Conservation (phyloP, 2,329 filamentous ascomycete species). For the Tolypocladium ovalisporum region DNA sequence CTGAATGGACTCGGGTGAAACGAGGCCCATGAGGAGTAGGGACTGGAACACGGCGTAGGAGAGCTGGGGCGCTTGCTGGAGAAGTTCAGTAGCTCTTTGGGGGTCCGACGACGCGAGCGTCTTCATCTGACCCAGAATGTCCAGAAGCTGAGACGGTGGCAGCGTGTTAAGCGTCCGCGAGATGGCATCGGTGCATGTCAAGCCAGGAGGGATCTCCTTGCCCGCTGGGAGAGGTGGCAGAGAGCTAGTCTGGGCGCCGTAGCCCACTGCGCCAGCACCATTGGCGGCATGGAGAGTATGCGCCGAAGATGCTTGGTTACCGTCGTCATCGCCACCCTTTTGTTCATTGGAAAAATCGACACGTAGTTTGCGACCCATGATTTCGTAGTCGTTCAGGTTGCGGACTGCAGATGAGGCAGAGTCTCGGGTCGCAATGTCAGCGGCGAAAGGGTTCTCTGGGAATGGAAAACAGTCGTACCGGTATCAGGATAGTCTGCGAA, state of each 20-base stretch:
- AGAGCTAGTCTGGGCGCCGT: slow-evolving; percentile 30
- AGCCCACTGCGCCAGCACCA: slow-evolving; percentile 17
- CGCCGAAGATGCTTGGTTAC: slow-evolving; percentile 12
- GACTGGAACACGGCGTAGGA: slow-evolving; percentile 93
- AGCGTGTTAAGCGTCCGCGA: slow-evolving; percentile 81
- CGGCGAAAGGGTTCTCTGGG: background rate
- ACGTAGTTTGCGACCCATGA: slow-evolving; percentile 86
- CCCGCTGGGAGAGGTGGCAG: slow-evolving; percentile 78
- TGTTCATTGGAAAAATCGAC: slow-evolving; percentile 96
- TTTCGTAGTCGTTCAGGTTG: slow-evolving; percentile 89
- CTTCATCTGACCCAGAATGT: slow-evolving; percentile 93
- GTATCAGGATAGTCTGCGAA: slow-evolving; percentile 93
- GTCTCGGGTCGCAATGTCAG: slow-evolving; percentile 29
- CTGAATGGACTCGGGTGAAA: slow-evolving; percentile 72
- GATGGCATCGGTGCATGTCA: slow-evolving; percentile 83
- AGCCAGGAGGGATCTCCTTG: slow-evolving; percentile 69
- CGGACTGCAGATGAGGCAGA: slow-evolving; percentile 87
- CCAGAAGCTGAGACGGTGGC: slow-evolving; percentile 78
- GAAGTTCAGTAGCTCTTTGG: slow-evolving; percentile 70
- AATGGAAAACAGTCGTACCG: slow-evolving; percentile 38
- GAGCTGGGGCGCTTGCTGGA: slow-evolving; percentile 83
- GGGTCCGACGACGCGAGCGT: slow-evolving; percentile 74
- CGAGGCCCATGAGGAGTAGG: slow-evolving; percentile 81
- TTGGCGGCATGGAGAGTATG: slow-evolving; percentile 20
- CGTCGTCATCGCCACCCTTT: slow-evolving; percentile 53